Percentiles rank a stretch among this genome's conserved stretches.
phyloP scores from a whole-genome alignment of 1,284 basidiomycete genomes.

The Cryptococcus jaspeensis region DNA sequence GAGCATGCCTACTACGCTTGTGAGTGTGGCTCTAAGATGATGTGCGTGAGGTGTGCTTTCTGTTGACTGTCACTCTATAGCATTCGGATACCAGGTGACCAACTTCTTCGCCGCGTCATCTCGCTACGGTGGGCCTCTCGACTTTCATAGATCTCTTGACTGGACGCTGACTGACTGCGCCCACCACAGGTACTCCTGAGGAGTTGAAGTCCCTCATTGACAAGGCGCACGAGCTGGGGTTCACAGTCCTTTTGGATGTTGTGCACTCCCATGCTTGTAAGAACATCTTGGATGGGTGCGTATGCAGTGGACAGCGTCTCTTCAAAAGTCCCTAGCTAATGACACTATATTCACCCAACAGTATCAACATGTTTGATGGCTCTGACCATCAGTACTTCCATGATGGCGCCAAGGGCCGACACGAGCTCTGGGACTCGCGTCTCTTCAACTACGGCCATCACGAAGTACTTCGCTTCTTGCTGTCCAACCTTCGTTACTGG shows the following conservation, averaged over 20 bases:
- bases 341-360: conserved; percentile 12
- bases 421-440: conserved; percentile 92
- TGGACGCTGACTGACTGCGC: not conserved
- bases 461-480: conserved; percentile 89
- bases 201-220: conserved; percentile 94
- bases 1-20: conserved; percentile 99
- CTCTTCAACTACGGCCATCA: conserved; percentile 95
- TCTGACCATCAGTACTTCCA: conserved; percentile 98
- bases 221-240: conserved; percentile 86
- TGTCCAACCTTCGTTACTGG: conserved; percentile 93
- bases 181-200: conserved; percentile 67
- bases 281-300: conserved; percentile 81
- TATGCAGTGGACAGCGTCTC: not conserved
- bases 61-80: conserved; percentile 50
- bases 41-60: conserved; percentile 1
- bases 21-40: conserved; percentile 53
- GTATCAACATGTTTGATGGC: conserved; percentile 93
- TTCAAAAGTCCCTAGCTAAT: too few species aligned
- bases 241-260: conserved; percentile 91
- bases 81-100: conserved; percentile 97
- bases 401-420: conserved; percentile 80
- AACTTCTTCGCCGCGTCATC: conserved; percentile 97
- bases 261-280: conserved; percentile 99
- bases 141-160: not conserved
- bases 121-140: conserved; percentile 63